A percentile compares a stretch with the other conserved stretches of the same genome.
Evolutionary conservation across 2,329 filamentous ascomycete genomes (phyloP).

Genomic region (Balansia obtecta): DNA sequence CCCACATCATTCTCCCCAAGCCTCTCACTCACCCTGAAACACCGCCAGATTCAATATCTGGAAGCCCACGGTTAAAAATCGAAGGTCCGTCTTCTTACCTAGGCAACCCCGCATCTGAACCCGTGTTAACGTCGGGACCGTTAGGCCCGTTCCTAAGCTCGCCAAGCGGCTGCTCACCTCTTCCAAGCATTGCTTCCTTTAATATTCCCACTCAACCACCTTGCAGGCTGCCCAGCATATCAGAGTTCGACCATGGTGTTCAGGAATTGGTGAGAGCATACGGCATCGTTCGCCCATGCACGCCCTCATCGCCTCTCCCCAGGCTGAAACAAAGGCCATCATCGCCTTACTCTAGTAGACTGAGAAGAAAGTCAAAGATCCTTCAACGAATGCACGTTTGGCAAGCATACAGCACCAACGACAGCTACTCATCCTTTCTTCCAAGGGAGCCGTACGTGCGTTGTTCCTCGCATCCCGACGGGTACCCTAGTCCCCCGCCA

Average conservation of each 20-base stretch:
- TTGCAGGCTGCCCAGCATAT: conserved; percentile 22
- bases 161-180: conserved; percentile 14
- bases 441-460: conserved; percentile 14
- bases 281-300: conserved; percentile 16
- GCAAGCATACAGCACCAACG: conserved; percentile 11
- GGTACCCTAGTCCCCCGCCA: conserved; percentile 23
- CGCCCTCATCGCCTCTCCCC: conserved; percentile 17
- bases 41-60: conserved; percentile 20
- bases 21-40: conserved; percentile 14
- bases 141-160: conserved; percentile 12
- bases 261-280: conserved; percentile 21
- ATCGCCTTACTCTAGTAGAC: too few relatives aligned
- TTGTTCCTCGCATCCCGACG: conserved; percentile 12
- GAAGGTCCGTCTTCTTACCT: conserved; percentile 15
- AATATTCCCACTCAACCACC: conserved; percentile 7
- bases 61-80: conserved; percentile 21
- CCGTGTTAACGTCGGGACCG: background rate
- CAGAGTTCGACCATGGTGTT: conserved; percentile 27
- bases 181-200: conserved; percentile 13
- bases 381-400: conserved; percentile 14
- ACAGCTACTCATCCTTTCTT: conserved; percentile 13
- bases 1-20: conserved; percentile 10
- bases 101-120: background rate
- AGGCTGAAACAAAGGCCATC: too few relatives aligned
- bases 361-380: too few relatives aligned